Conservation (phyloP, 345 rosid genomes). For the Brassica incana region DNA sequence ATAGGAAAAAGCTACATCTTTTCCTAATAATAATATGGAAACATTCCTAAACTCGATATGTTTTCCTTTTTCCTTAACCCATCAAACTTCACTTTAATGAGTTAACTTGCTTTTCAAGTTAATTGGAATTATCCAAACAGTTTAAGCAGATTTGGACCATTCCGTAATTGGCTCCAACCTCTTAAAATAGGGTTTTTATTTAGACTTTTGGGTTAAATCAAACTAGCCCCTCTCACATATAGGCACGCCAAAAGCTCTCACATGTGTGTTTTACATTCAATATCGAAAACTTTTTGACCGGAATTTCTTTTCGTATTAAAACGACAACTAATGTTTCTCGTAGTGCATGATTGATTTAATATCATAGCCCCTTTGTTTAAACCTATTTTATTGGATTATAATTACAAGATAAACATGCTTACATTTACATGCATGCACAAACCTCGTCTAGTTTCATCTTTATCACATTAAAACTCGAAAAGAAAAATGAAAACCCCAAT, state of each 20-base stretch:
- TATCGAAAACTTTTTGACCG: slow-evolving; percentile 31
- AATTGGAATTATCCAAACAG: too few species aligned
- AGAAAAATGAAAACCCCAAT: neutral
- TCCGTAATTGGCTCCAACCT: slow-evolving; percentile 17
- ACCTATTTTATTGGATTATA: slow-evolving; percentile 1
- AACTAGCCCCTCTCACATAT: slow-evolving; percentile 25
- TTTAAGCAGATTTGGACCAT: slow-evolving; percentile 20
- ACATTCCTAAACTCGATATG: too few species aligned
- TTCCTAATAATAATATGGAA: too few species aligned
- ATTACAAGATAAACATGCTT: slow-evolving; percentile 27
- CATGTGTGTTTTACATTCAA: slow-evolving; percentile 4
- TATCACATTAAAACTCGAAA: slow-evolving; percentile 3
- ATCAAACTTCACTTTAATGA: too few species aligned
- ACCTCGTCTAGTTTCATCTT: slow-evolving; percentile 16
- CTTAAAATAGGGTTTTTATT: slow-evolving; percentile 8
- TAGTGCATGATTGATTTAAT: slow-evolving; percentile 9
- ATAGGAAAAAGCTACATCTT: too few species aligned
- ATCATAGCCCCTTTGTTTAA: neutral
- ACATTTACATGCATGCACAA: slow-evolving; percentile 14
- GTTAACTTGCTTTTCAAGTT: too few species aligned
- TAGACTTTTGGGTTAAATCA: slow-evolving; percentile 28
- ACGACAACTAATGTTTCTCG: slow-evolving; percentile 28
- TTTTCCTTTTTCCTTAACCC: too few species aligned
- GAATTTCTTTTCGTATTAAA: slow-evolving; percentile 6
- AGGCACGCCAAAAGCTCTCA: slow-evolving; percentile 32